These are phyloP conservation scores for Boletellus ananas DNA, from an alignment of 768 basidiomycete species.

Conservation along the genomic window DNA sequence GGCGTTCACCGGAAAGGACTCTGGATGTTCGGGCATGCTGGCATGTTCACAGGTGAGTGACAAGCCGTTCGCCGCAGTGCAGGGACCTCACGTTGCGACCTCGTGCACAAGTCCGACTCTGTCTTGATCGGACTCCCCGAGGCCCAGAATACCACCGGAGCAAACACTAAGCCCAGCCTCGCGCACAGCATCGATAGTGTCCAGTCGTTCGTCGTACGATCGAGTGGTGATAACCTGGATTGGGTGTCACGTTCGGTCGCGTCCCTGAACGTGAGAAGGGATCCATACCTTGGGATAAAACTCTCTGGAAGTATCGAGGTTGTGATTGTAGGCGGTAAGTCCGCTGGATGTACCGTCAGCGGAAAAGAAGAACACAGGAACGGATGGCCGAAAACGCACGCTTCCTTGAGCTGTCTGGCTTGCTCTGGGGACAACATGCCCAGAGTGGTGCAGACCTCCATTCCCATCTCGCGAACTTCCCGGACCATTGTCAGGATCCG, in stretches of 20 bases:
- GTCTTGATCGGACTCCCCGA: constrained; percentile 88
- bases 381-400: constrained; percentile 47
- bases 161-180: constrained; percentile 97
- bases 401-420: constrained; percentile 87
- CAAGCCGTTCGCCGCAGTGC: background rate
- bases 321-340: constrained; percentile 97
- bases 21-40: constrained; percentile 95
- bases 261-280: background rate
- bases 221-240: constrained; percentile 90
- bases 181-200: constrained; percentile 86
- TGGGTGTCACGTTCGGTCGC: background rate
- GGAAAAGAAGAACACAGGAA: background rate
- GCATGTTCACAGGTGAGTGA: constrained; percentile 3
- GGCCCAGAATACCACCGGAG: constrained; percentile 91
- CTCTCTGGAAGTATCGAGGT: constrained; percentile 96
- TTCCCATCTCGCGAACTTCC: constrained; percentile 89
- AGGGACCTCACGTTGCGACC: constrained; percentile 69
- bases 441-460: constrained; percentile 99
- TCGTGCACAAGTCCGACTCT: constrained; percentile 93
- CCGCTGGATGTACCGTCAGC: constrained; percentile 46
- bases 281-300: constrained; percentile 80
- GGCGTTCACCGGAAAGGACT: constrained; percentile 98
- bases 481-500: constrained; percentile 90
- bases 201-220: constrained; percentile 88
- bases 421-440: constrained; percentile 97